Conservation (phyloP, 169 alveolate genomes). For the Cryptosporidium sp. region DNA sequence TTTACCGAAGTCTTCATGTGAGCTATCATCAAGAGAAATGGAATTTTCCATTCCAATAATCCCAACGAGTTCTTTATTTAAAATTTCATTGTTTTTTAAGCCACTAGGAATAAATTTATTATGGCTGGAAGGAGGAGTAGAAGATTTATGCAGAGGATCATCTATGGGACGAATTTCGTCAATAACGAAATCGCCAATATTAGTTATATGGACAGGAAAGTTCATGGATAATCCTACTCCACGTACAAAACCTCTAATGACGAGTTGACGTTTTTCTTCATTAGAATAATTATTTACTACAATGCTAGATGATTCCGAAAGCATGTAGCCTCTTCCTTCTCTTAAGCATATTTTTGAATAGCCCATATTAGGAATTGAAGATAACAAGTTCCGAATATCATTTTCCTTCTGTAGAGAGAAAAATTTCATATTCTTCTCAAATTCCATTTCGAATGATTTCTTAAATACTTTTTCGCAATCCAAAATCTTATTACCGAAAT, state of each 20-base stretch:
- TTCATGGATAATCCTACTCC: conserved; percentile 81
- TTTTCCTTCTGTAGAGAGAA: conserved; percentile 42
- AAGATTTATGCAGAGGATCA: neutral
- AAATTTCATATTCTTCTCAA: conserved; percentile 80
- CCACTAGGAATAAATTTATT: neutral
- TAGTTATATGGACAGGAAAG: conserved; percentile 84
- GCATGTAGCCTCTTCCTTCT: conserved; percentile 76
- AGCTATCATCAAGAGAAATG: conserved; percentile 77
- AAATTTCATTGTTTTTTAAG: neutral
- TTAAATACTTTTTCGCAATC: conserved; percentile 82
- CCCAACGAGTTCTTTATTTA: neutral
- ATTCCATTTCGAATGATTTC: conserved; percentile 83
- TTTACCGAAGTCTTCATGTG: conserved; percentile 67
- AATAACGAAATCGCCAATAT: conserved; percentile 83
- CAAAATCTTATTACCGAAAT: conserved; percentile 76
- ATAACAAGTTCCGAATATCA: conserved; percentile 20
- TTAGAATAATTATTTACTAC: neutral
- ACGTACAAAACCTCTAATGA: conserved; percentile 82
- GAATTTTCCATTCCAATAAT: conserved; percentile 77
- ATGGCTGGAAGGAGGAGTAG: neutral
- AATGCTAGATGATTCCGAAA: conserved; percentile 60
- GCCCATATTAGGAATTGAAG: conserved; percentile 33
- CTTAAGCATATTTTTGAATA: conserved; percentile 72
- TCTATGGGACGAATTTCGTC: conserved; percentile 76
- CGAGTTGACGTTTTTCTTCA: conserved; percentile 77